A percentile compares a stretch with the other conserved stretches of the same genome.
phyloP scores from a whole-genome alignment of 106 monocot species.

The Hemerocallis citrina region DNA sequence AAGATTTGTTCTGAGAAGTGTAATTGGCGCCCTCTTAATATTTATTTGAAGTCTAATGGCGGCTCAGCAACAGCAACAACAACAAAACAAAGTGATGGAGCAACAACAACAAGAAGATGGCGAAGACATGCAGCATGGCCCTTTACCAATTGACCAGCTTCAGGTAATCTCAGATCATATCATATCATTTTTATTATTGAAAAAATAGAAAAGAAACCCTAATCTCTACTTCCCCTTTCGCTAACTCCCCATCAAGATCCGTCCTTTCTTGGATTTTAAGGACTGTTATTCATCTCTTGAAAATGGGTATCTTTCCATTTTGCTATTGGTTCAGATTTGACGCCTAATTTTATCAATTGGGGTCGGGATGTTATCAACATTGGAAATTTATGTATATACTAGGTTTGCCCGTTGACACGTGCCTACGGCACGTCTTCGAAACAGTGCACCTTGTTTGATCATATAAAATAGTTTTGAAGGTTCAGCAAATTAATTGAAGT shows the following conservation, averaged over 20 bases:
- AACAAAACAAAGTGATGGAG: conserved; percentile 13
- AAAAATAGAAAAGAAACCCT: not conserved
- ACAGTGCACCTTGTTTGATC: too few species aligned
- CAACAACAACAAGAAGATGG: conserved; percentile 24
- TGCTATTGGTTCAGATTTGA: not conserved
- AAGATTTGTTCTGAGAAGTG: too few species aligned
- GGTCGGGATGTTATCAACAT: too few species aligned
- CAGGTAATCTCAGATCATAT: too few species aligned
- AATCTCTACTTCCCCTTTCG: not conserved
- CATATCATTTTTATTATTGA: too few species aligned
- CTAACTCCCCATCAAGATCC: not conserved
- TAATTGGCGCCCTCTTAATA: too few species aligned
- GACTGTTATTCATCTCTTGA: not conserved
- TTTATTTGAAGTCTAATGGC: too few species aligned
- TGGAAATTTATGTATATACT: too few species aligned
- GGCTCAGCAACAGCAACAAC: conserved; percentile 27
- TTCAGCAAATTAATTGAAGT: too few species aligned
- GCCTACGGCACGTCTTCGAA: too few species aligned
- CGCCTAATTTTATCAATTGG: not conserved
- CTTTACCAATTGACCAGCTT: conserved; percentile 49
- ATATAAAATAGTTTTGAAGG: too few species aligned
- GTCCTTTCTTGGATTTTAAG: not conserved
- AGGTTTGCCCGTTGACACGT: too few species aligned
- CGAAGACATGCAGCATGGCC: conserved; percentile 40
- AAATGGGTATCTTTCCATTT: not conserved